These are phyloP conservation scores for Roridomyces roridus DNA, from an alignment of 768 basidiomycete species.

Conservation along the genomic window DNA sequence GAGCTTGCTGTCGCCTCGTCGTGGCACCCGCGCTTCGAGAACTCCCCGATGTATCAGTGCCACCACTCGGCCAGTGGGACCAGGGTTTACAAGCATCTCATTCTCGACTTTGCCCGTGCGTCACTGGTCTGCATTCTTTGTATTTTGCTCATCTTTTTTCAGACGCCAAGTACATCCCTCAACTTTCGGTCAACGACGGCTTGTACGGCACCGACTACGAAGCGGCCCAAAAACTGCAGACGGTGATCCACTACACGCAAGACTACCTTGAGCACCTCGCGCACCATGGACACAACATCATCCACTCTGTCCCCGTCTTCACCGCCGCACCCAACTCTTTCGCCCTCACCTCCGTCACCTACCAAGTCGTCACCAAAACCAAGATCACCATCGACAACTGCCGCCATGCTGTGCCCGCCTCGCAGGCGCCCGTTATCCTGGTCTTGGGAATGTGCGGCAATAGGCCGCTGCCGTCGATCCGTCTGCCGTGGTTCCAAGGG, in stretches of 20 bases:
- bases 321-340: neutral
- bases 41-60: neutral
- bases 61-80: neutral
- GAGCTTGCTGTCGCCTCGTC: neutral
- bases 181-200: conserved; percentile 1
- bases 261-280: conserved; percentile 1
- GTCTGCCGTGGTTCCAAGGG: neutral
- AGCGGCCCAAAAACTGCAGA: conserved; percentile 4
- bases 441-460: neutral
- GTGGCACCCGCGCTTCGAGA: neutral
- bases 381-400: conserved; percentile 1
- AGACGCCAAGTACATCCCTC: conserved; percentile 2
- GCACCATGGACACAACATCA: conserved; percentile 1
- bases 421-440: conserved; percentile 1
- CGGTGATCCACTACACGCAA: conserved; percentile 1
- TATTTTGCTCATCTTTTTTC: neutral
- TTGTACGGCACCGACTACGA: neutral
- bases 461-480: neutral
- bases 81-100: neutral
- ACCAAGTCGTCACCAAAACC: conserved; percentile 4
- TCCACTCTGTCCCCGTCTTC: conserved; percentile 7
- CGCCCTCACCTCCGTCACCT: conserved; percentile 6
- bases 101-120: neutral
- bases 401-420: neutral
- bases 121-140: neutral